Conservation (phyloP, 78 protist genomes). For the Mastigamoeba balamuthi region DNA sequence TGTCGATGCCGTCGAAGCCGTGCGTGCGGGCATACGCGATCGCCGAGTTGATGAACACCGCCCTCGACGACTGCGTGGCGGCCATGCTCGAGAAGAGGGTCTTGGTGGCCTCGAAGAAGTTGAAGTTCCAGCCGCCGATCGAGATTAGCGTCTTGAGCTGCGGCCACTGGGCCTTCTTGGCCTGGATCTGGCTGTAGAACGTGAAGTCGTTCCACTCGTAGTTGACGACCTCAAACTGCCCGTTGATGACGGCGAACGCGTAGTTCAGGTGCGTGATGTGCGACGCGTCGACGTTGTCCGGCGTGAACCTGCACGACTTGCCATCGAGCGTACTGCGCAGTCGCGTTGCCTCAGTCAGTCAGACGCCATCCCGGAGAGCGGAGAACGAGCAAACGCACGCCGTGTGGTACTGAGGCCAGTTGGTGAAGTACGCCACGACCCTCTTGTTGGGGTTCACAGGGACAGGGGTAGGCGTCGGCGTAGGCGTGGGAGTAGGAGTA, state of each 20-base stretch:
- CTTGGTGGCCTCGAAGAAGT: neutral
- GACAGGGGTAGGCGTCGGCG: neutral
- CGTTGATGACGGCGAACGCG: neutral
- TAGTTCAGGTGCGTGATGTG: neutral
- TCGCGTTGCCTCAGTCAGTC: neutral
- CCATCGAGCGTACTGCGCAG: neutral
- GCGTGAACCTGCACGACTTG: neutral
- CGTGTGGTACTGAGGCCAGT: neutral
- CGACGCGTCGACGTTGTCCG: neutral
- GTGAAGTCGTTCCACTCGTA: neutral
- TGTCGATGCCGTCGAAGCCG: neutral
- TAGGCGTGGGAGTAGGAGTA: neutral
- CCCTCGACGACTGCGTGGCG: neutral
- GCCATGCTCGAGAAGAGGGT: neutral
- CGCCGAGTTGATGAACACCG: neutral
- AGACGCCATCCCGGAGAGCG: no score
- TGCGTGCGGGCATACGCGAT: neutral
- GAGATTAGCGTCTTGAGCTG: neutral
- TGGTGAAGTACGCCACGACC: neutral
- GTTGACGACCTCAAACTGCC: neutral
- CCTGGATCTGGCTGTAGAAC: neutral
- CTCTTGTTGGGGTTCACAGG: neutral
- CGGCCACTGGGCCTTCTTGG: neutral
- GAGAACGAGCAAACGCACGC: neutral
- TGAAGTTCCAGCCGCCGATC: slow-evolving; percentile 3